Conservation (phyloP, 2,329 filamentous ascomycete species). For the Fusarium cicatricum region DNA sequence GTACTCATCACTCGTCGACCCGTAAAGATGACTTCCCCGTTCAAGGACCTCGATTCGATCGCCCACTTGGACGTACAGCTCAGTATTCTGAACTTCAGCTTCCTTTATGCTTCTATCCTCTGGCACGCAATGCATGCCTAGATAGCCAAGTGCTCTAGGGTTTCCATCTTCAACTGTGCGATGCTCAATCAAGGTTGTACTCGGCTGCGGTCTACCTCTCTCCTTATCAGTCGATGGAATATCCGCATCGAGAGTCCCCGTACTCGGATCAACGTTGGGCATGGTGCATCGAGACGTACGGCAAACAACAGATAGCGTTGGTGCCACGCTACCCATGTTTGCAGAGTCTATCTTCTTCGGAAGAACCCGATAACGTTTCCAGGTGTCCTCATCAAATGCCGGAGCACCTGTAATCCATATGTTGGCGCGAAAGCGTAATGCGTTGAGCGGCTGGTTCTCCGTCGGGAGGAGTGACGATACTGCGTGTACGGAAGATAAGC, state of each 20-base stretch:
- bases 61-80: constrained; percentile 35
- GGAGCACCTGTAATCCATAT: constrained; percentile 28
- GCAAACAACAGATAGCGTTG: constrained; percentile 26
- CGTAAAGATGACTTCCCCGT: constrained; percentile 39
- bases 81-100: neutral
- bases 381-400: constrained; percentile 26
- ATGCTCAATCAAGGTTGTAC: constrained; percentile 35
- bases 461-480: constrained; percentile 16
- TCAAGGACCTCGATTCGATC: constrained; percentile 43
- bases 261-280: constrained; percentile 27
- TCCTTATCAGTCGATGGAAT: constrained; percentile 6
- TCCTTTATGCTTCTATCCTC: constrained; percentile 31
- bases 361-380: constrained; percentile 23
- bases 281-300: constrained; percentile 31
- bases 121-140: constrained; percentile 45
- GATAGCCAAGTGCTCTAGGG: constrained; percentile 38
- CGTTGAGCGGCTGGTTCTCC: constrained; percentile 30
- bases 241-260: constrained; percentile 15
- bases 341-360: neutral
- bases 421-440: constrained; percentile 31
- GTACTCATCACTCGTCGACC: constrained; percentile 41
- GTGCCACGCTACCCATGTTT: neutral
- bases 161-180: constrained; percentile 41
- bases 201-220: constrained; percentile 40
- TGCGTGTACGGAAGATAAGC: constrained; percentile 23